Percentiles rank a stretch among this genome's conserved stretches.
These are phyloP conservation scores for Astragalus membranaceus DNA, from an alignment of 306 rosid species.

Conservation along the genomic window DNA sequence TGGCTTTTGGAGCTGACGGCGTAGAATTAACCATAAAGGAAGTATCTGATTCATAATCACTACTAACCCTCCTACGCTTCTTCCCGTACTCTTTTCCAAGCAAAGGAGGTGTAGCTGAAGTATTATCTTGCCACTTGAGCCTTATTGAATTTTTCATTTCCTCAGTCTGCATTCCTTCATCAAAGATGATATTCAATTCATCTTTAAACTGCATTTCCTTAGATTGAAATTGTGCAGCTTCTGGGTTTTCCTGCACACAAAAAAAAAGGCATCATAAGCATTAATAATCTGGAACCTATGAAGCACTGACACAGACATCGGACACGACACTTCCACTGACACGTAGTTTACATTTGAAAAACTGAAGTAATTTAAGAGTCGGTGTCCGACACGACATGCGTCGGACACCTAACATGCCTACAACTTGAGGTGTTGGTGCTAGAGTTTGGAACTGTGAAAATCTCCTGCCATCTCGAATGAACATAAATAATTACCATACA, in stretches of 20 bases:
- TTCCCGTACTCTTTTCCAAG: slow-evolving; percentile 26
- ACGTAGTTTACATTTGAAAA: too few species aligned
- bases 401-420: too few species aligned
- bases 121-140: slow-evolving; percentile 25
- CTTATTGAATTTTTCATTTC: slow-evolving; percentile 16
- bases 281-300: not conserved
- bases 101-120: slow-evolving; percentile 24
- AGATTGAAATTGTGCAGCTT: slow-evolving; percentile 45
- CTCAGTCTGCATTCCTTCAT: slow-evolving; percentile 26
- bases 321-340: too few species aligned
- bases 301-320: too few species aligned
- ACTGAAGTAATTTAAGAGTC: too few species aligned
- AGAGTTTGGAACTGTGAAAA: slow-evolving; percentile 3
- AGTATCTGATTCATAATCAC: slow-evolving; percentile 18
- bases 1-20: slow-evolving; percentile 38
- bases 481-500: not conserved
- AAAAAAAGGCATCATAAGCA: slow-evolving; percentile 3
- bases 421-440: too few species aligned
- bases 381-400: too few species aligned
- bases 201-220: slow-evolving; percentile 45
- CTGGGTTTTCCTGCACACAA: slow-evolving; percentile 39
- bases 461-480: not conserved
- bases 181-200: slow-evolving; percentile 37
- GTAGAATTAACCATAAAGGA: slow-evolving; percentile 7
- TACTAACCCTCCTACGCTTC: slow-evolving; percentile 26